These are phyloP conservation scores for Rhodotorula babjevae DNA, from an alignment of 768 basidiomycete species.

Conservation along the genomic window DNA sequence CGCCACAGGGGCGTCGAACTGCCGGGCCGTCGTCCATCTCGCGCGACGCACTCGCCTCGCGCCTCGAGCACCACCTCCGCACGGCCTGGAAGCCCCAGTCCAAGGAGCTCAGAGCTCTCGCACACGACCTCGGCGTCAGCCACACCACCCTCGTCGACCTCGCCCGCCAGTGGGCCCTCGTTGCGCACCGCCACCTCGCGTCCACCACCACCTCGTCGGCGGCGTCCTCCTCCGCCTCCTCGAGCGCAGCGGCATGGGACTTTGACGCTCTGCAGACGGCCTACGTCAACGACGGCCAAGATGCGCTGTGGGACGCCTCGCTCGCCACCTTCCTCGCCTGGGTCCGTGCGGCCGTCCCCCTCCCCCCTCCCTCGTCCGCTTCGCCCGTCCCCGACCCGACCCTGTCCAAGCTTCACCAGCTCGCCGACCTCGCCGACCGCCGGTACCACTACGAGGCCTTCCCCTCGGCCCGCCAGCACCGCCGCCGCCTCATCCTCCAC, in stretches of 20 bases:
- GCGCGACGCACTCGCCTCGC: not conserved
- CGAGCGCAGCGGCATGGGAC: constrained; percentile 1
- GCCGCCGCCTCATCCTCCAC: constrained; percentile 82
- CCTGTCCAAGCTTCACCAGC: constrained; percentile 29
- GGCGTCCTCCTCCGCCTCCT: not conserved
- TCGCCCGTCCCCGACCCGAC: constrained; percentile 1
- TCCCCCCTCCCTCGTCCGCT: not conserved
- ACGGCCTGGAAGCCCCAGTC: not conserved
- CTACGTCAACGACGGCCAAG: constrained; percentile 15
- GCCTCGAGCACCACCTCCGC: constrained; percentile 23
- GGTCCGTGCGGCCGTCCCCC: not conserved
- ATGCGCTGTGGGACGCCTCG: constrained; percentile 15
- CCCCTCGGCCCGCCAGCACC: constrained; percentile 56
- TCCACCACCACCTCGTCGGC: not conserved
- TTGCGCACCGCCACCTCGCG: not conserved
- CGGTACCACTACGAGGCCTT: constrained; percentile 38
- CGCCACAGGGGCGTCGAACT: too few species aligned
- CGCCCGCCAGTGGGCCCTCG: not conserved
- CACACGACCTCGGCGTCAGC: constrained; percentile 24
- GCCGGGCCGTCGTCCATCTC: constrained; percentile 13
- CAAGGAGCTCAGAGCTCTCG: not conserved
- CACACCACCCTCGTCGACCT: not conserved
- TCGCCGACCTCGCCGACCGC: constrained; percentile 26
- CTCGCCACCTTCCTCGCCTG: constrained; percentile 27
- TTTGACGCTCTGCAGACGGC: not conserved